A percentile compares a stretch with the other conserved stretches of the same genome.
phyloP scores from a whole-genome alignment of 768 basidiomycete species.

The Macrolepiota dolichaula region DNA sequence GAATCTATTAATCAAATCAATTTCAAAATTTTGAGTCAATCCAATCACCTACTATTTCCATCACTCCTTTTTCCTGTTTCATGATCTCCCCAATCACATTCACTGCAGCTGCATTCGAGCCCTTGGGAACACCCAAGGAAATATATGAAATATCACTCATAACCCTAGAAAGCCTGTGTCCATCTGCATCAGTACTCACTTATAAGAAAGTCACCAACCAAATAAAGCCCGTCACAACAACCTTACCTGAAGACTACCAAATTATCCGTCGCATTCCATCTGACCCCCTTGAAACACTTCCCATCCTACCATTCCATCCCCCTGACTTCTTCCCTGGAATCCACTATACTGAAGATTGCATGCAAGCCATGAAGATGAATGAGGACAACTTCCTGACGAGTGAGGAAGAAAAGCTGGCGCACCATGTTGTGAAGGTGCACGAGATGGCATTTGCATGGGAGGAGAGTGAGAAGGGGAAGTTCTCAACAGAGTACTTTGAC shows the following conservation, averaged over 20 bases:
- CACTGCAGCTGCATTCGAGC: neutral
- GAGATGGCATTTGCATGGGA: slow-evolving; percentile 30
- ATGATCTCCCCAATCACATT: neutral
- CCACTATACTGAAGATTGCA: slow-evolving; percentile 22
- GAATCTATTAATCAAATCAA: neutral
- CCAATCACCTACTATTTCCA: neutral
- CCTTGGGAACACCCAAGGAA: neutral
- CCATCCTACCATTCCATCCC: slow-evolving; percentile 22
- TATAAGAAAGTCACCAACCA: slow-evolving; percentile 31
- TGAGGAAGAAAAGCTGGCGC: slow-evolving; percentile 30
- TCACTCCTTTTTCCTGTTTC: neutral
- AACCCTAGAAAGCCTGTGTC: neutral
- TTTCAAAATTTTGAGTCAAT: neutral
- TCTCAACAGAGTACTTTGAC: slow-evolving; percentile 22
- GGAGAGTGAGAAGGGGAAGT: slow-evolving; percentile 26
- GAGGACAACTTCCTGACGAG: slow-evolving; percentile 26
- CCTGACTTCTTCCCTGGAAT: slow-evolving; percentile 28
- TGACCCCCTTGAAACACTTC: slow-evolving; percentile 29
- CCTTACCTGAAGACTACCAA: slow-evolving; percentile 27
- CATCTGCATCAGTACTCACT: slow-evolving; percentile 1
- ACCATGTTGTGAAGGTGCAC: slow-evolving; percentile 27
- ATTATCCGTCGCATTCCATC: slow-evolving; percentile 26
- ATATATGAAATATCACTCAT: neutral
- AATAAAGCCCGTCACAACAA: slow-evolving; percentile 30
- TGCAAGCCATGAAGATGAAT: slow-evolving; percentile 22